phyloP scores from a whole-genome alignment of 2,329 filamentous ascomycete genomes.

The Fusarium sp. region DNA sequence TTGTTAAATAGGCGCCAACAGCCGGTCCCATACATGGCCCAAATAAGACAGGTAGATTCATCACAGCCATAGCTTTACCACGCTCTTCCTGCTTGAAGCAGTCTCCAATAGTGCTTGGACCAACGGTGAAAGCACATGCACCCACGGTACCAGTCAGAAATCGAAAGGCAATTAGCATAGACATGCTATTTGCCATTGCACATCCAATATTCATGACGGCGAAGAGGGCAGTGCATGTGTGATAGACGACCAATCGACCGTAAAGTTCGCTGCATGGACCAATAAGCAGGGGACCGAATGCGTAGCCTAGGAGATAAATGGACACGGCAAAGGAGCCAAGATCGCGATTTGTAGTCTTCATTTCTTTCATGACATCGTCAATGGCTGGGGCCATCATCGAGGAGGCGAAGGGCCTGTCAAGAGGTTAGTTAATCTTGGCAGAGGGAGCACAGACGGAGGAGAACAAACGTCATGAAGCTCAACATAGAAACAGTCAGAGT shows the following conservation, averaged over 20 bases:
- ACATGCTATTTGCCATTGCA: conserved; percentile 37
- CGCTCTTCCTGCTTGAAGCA: background rate
- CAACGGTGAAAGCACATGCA: conserved; percentile 61
- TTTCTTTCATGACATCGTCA: conserved; percentile 20
- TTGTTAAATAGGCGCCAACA: background rate
- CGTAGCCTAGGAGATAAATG: conserved; percentile 56
- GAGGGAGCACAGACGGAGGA: background rate
- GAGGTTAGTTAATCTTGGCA: background rate
- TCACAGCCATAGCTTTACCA: background rate
- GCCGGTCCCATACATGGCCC: background rate
- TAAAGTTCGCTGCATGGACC: conserved; percentile 60
- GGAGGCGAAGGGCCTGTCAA: conserved; percentile 24
- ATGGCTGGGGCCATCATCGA: conserved; percentile 28
- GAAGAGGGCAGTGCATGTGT: conserved; percentile 50
- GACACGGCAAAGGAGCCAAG: conserved; percentile 42
- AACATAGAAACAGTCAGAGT: conserved; percentile 15
- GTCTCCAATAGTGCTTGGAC: background rate
- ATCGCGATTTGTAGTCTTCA: conserved; percentile 19
- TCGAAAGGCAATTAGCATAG: conserved; percentile 65
- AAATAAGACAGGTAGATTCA: background rate
- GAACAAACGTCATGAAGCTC: conserved; percentile 20
- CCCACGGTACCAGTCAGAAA: conserved; percentile 67
- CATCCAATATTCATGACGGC: conserved; percentile 15
- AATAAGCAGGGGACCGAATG: conserved; percentile 56
- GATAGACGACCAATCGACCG: conserved; percentile 54